Evolutionary conservation across 495 filamentous ascomycete species (phyloP), one percentile per base, ranked within the genome.

Genomic region (Xanthoparmelia taractica): DNA sequence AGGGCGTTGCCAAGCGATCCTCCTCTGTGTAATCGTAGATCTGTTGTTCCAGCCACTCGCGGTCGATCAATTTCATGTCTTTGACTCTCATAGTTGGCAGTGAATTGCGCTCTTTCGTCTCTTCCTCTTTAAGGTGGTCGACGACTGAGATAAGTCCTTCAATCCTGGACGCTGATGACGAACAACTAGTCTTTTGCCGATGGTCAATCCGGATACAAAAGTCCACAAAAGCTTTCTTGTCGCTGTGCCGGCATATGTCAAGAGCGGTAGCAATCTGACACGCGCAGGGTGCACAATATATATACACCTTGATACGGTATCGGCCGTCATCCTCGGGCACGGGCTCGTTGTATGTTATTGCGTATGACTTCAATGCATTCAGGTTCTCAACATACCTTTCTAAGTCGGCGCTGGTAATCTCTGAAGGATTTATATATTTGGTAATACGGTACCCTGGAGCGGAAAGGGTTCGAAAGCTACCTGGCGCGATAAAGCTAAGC

Each of bases 211-310:
- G 40, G 17, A 52, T 52, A 48, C 31, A 29, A 13, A 52, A 20
- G 8, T 60, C 59, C 29, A 60, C 20, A 5, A 34, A 23, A 23
- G 7, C 27, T 13, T 25, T 43, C 18, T 52, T 52, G 4, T 60
- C 18, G 10, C 8, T 23, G 15, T 31, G 38, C 17, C 25, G 0
- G 17, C 59, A 60, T 10, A 60, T 52, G 5, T 34, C 41, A 13
- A 60, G 11, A 45, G 59, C 59, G 4, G 59, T 60, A 13, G 29
- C 59, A 33, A 60, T 20, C 33, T 52, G 59, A 27, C 59, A 52
- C 13, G 59, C 59, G 23, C 59, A 60, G 15, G 59, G 59, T 34
- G 59, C 29, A 20, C 59, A 60, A 52, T 52, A 52, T 60, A 60
- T 52, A n/a, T 60, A 60, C 15, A 52, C 29, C 4, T 23, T 34